Evolutionary conservation across 441 rosid genomes (phyloP), one percentile per base, ranked within the genome.

Genomic region (Pelargonium hybrid): DNA sequence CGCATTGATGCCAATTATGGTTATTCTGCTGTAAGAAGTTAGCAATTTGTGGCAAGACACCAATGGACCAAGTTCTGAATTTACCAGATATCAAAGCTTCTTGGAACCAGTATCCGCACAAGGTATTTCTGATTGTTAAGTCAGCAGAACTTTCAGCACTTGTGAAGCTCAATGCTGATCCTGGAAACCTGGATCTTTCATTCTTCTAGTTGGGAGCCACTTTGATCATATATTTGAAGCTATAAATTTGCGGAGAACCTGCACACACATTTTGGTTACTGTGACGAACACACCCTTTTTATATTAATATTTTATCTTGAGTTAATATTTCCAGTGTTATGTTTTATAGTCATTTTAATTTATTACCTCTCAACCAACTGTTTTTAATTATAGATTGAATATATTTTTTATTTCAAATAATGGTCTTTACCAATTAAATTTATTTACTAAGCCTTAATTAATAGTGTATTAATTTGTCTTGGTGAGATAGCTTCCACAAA

Each of bases 41-140:
- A 69, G 43, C 70, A 15, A 69, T 17, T 56, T 56, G 41, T 64
- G 52, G 74, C 63, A 70, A 75, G 59, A 62, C 74, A 69, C 70
- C 76, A 48, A 75, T 66, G 63, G 71, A 48, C 78, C 71, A 75
- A 73, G 78, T 64, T 70, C 74, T 75, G 78, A 66, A 75, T 71
- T 71, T 71, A 71, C 74, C 69, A 66, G 50, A 39, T 66, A 37
- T 15, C 48, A 41, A 37, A 66, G 69, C 69, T 66, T 66, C 69
- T 66, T 66, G 69, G 50, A 29, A 41, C 69, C 50, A 39, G 10
- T 66, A 37, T 41, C 67, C 20, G 69, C 69, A 41, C 48, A 66
- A 66, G 50, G 50, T 66, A 39, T 37, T 66, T 66, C 69, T 39
- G 69, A 39, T 66, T 18, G 54, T 66, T 66, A 66, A 66, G 50